Conservation (phyloP, 1,284 basidiomycete species). For the Trametes versicolor region DNA sequence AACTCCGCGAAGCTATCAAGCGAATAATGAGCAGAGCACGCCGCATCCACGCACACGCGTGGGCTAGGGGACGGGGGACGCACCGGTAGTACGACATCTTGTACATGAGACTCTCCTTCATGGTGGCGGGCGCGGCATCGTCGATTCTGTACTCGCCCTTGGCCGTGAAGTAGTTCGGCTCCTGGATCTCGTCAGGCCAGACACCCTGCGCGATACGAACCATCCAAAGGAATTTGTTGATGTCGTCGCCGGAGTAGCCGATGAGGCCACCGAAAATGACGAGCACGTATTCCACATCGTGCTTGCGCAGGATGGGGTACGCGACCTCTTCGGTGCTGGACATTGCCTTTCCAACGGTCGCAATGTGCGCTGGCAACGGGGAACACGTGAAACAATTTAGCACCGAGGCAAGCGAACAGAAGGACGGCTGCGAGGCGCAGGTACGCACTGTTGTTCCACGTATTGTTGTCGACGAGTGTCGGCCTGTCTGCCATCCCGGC, state of each 20-base stretch:
- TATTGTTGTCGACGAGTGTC: conserved; percentile 99
- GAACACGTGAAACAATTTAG: conserved; percentile 29
- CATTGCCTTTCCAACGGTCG: conserved; percentile 98
- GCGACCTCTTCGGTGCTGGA: conserved; percentile 93
- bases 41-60: conserved; percentile 9
- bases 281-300: conserved; percentile 98
- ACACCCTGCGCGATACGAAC: conserved; percentile 97
- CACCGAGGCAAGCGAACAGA: conserved; percentile 6
- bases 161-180: conserved; percentile 94
- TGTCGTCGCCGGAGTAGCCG: conserved; percentile 98
- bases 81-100: conserved; percentile 97
- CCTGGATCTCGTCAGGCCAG: conserved; percentile 98
- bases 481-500: conserved; percentile 98
- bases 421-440: not conserved
- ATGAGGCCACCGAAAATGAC: conserved; percentile 98
- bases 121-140: conserved; percentile 86
- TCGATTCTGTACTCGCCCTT: conserved; percentile 96
- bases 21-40: conserved; percentile 26
- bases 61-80: conserved; percentile 37
- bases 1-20: conserved; percentile 83
- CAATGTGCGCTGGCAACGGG: conserved; percentile 79
- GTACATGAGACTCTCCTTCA: conserved; percentile 98
- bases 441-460: conserved; percentile 97
- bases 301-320: conserved; percentile 96
- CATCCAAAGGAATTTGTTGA: conserved; percentile 99